Conservation (phyloP, 75 land plant species). For the Cryptomeria japonica region DNA sequence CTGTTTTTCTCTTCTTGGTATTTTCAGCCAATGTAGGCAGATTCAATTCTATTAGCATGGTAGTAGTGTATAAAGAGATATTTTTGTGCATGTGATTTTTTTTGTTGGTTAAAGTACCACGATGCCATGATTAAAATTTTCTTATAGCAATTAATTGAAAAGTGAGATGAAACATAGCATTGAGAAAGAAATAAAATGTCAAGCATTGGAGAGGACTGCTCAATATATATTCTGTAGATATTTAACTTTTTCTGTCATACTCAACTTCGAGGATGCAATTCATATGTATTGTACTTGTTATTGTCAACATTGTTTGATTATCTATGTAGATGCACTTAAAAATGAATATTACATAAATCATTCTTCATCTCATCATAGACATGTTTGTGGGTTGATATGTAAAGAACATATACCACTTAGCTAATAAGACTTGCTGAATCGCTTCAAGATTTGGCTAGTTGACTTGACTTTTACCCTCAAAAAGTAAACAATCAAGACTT, state of each 20-base stretch:
- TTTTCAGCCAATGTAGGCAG: background rate
- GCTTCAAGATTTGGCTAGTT: background rate
- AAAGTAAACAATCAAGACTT: background rate
- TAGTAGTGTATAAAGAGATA: background rate
- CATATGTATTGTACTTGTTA: background rate
- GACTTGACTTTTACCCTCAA: background rate
- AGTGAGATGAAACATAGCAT: background rate
- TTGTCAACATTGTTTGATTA: background rate
- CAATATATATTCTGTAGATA: background rate
- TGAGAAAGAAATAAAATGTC: background rate
- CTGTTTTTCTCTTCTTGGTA: background rate
- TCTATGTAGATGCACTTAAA: background rate
- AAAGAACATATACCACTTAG: background rate
- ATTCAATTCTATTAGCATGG: background rate
- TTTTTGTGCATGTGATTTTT: background rate
- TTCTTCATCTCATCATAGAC: background rate
- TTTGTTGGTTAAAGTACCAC: background rate
- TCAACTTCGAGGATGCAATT: background rate
- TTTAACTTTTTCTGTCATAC: background rate
- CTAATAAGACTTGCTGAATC: background rate
- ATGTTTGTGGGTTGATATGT: background rate
- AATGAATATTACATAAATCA: background rate
- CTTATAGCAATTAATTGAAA: background rate
- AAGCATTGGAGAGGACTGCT: background rate
- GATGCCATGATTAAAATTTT: background rate